These are phyloP conservation scores for Fusarium robinianum DNA, from an alignment of 2,329 filamentous ascomycete species.

Conservation along the genomic window DNA sequence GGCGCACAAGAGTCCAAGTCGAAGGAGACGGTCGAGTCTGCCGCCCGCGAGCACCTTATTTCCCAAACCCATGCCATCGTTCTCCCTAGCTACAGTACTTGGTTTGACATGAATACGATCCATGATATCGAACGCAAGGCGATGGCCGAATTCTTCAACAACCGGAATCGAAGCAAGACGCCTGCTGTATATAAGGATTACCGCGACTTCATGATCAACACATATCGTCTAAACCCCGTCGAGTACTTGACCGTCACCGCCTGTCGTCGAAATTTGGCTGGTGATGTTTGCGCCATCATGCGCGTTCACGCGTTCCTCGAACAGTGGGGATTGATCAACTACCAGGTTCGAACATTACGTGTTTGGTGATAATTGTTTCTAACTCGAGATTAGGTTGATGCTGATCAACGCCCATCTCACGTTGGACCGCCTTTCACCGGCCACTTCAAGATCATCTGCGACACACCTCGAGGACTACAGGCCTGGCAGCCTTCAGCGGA, in stretches of 20 bases:
- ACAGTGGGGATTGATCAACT: constrained; percentile 99
- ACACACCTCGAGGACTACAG: constrained; percentile 92
- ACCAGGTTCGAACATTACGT: constrained; percentile 68
- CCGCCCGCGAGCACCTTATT: constrained; percentile 88
- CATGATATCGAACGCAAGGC: constrained; percentile 93
- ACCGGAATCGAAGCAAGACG: constrained; percentile 96
- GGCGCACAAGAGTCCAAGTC: constrained; percentile 65
- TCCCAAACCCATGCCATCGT: constrained; percentile 95
- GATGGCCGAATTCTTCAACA: constrained; percentile 98
- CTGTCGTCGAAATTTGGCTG: constrained; percentile 90
- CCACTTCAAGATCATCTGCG: constrained; percentile 94
- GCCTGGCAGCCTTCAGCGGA: constrained; percentile 91
- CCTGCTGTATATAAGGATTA: constrained; percentile 98
- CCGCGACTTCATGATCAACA: constrained; percentile 99
- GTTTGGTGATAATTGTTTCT: constrained; percentile 21
- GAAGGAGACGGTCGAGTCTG: constrained; percentile 81
- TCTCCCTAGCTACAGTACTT: constrained; percentile 94
- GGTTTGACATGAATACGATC: constrained; percentile 97
- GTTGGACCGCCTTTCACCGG: constrained; percentile 97
- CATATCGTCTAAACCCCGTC: constrained; percentile 91
- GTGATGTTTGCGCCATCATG: constrained; percentile 99
- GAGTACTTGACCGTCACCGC: constrained; percentile 98
- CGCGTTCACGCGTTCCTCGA: constrained; percentile 96
- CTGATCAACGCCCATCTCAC: constrained; percentile 90
- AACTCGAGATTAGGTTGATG: constrained; percentile 75